Percentiles rank a stretch among this genome's conserved stretches.
phyloP scores from a whole-genome alignment of 1,284 basidiomycete species.

The Golubevia sp. region DNA sequence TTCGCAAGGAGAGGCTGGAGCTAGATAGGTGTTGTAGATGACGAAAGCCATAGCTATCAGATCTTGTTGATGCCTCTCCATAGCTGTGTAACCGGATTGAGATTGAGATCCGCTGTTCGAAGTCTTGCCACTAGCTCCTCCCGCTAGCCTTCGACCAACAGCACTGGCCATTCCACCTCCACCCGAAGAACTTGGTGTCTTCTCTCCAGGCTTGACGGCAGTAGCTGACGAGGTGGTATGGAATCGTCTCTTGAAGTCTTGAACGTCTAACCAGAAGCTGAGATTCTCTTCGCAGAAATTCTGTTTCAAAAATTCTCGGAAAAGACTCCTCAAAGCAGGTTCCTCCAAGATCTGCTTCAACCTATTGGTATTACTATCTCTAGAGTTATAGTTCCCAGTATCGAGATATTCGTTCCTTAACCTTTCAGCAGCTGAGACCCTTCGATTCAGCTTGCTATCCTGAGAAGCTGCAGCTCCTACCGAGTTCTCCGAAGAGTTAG shows the following conservation, averaged over 20 bases:
- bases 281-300: constrained; percentile 99
- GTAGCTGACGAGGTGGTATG: constrained; percentile 89
- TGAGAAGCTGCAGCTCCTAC: too few relatives aligned
- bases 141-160: constrained; percentile 57
- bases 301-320: constrained; percentile 88
- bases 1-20: constrained; percentile 90
- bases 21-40: constrained; percentile 93
- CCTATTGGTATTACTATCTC: constrained; percentile 70
- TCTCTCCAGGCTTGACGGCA: constrained; percentile 64
- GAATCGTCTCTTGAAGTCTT: constrained; percentile 95
- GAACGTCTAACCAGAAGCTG: constrained; percentile 93
- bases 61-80: constrained; percentile 96
- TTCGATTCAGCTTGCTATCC: constrained; percentile 73
- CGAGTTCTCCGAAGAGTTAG: too few relatives aligned
- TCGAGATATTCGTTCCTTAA: constrained; percentile 68
- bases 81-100: constrained; percentile 64
- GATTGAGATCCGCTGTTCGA: constrained; percentile 1
- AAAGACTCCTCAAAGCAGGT: constrained; percentile 82
- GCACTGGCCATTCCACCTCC: constrained; percentile 71
- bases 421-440: constrained; percentile 77
- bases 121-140: neutral
- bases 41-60: constrained; percentile 91
- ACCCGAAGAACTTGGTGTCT: constrained; percentile 58
- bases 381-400: constrained; percentile 5
- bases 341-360: constrained; percentile 91